phyloP scores from a whole-genome alignment of 1,284 basidiomycete species.

The Erythrobasidium hasegawianum region DNA sequence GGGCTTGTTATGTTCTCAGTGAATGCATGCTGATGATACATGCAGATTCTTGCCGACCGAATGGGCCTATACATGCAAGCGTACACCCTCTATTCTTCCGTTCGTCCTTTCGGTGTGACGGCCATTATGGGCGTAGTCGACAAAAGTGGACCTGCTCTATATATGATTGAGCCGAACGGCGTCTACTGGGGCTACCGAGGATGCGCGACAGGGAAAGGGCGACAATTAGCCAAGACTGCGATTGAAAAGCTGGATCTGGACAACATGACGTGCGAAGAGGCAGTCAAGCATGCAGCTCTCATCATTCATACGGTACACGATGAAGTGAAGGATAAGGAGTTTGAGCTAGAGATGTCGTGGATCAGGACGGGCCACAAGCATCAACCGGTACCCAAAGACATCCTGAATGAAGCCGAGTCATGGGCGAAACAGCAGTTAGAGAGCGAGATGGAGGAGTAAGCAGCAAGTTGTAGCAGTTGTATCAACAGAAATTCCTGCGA shows the following conservation, averaged over 20 bases:
- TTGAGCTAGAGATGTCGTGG: constrained; percentile 98
- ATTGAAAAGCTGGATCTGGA: constrained; percentile 88
- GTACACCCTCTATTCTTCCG: constrained; percentile 96
- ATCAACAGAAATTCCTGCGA: too few species aligned
- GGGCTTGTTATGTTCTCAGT: too few species aligned
- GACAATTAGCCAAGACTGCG: constrained; percentile 95
- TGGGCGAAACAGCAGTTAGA: constrained; percentile 83
- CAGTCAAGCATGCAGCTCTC: constrained; percentile 87
- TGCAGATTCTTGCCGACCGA: constrained; percentile 73
- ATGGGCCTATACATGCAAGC: constrained; percentile 85
- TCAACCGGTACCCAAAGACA: constrained; percentile 74
- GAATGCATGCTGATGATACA: constrained; percentile 9
- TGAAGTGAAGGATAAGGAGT: constrained; percentile 94
- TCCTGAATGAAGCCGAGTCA: constrained; percentile 78
- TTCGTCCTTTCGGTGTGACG: constrained; percentile 93
- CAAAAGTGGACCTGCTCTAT: constrained; percentile 80
- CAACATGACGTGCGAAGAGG: constrained; percentile 72
- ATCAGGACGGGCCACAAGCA: constrained; percentile 84
- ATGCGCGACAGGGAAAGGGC: constrained; percentile 92
- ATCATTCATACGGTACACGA: constrained; percentile 98
- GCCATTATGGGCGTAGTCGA: constrained; percentile 87
- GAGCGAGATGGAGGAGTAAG: constrained; percentile 63
- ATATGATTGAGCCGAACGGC: constrained; percentile 91
- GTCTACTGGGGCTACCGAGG: constrained; percentile 86
- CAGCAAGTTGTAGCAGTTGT: background rate